Percentiles rank a stretch among this genome's conserved stretches.
Evolutionary conservation across 1,284 basidiomycete species (phyloP).

Genomic region (Sporisorium sorghi): DNA sequence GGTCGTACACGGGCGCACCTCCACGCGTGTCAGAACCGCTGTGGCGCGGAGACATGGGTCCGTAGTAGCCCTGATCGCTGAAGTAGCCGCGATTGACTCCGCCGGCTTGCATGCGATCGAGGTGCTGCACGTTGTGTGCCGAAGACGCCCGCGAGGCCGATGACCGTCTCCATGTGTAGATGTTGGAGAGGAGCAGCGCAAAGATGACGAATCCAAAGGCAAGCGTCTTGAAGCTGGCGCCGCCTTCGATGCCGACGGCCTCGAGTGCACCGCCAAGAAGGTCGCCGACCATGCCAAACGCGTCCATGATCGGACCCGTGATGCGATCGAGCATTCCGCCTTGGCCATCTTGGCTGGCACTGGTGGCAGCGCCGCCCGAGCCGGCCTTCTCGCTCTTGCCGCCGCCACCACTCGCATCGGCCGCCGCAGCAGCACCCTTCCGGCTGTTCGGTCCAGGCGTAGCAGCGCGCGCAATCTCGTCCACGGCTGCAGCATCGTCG

Average conservation of each 20-base stretch:
- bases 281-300: slow-evolving; percentile 44
- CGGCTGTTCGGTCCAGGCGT: slow-evolving; percentile 37
- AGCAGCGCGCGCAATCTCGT: slow-evolving; percentile 54
- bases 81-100: slow-evolving; percentile 43
- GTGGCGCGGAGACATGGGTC: slow-evolving; percentile 22
- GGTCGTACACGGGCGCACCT: slow-evolving; percentile 18
- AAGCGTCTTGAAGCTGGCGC: slow-evolving; percentile 49
- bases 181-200: slow-evolving; percentile 68
- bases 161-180: slow-evolving; percentile 49
- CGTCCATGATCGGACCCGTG: slow-evolving; percentile 27
- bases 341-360: neutral
- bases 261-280: slow-evolving; percentile 46
- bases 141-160: slow-evolving; percentile 12
- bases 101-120: slow-evolving; percentile 29
- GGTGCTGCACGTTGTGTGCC: slow-evolving; percentile 12
- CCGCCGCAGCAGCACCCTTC: slow-evolving; percentile 26
- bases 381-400: neutral
- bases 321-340: slow-evolving; percentile 18
- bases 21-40: neutral
- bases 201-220: slow-evolving; percentile 60
- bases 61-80: slow-evolving; percentile 34
- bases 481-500: slow-evolving; percentile 71
- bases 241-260: slow-evolving; percentile 32
- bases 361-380: slow-evolving; percentile 5
- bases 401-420: slow-evolving; percentile 8